Conservation (phyloP, 257 asterid genomes). For the Solanum tarijense region DNA sequence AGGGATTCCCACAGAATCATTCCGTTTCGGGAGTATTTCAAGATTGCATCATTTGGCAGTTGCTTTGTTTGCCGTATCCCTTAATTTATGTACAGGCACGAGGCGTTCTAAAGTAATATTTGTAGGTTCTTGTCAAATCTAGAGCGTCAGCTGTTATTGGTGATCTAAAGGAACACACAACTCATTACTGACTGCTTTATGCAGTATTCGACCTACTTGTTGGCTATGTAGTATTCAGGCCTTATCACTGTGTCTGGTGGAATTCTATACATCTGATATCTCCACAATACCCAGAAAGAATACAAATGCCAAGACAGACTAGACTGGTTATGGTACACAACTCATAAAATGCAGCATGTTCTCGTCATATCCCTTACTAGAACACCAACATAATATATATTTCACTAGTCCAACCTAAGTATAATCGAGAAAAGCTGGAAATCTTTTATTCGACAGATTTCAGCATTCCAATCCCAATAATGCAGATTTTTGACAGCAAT, state of each 20-base stretch:
- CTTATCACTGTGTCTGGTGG: neutral
- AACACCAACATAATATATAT: neutral
- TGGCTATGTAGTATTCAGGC: neutral
- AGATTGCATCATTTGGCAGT: constrained; percentile 15
- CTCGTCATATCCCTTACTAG: neutral
- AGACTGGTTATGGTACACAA: neutral
- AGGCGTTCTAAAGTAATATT: neutral
- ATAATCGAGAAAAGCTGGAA: neutral
- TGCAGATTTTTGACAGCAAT: neutral
- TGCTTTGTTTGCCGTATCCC: constrained; percentile 25
- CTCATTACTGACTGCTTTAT: neutral
- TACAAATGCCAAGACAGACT: too few relatives aligned
- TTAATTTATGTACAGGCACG: neutral
- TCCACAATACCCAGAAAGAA: neutral
- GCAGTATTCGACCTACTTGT: neutral
- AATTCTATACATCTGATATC: neutral
- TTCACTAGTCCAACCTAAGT: neutral
- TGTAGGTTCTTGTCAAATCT: neutral
- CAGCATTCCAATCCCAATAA: neutral
- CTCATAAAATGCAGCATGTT: neutral
- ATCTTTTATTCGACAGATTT: neutral
- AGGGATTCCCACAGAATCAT: constrained; percentile 7
- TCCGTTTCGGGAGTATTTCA: constrained; percentile 13
- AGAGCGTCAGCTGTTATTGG: neutral
- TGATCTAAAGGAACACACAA: neutral